Evolutionary conservation across 208 protist species (phyloP).

Genomic region (Trypanosoma mega): DNA sequence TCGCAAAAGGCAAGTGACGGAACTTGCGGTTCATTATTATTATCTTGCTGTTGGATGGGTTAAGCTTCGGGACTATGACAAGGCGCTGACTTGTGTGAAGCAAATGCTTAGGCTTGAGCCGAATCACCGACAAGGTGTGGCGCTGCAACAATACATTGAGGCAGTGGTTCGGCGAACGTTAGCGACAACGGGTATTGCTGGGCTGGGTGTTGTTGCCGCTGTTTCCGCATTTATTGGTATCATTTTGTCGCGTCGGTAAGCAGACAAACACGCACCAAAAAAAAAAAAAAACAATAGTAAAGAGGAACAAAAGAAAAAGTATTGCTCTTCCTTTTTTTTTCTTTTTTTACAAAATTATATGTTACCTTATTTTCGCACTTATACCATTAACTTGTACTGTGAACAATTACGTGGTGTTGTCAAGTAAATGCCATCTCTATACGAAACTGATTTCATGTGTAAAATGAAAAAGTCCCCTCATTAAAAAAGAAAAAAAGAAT

Average conservation of each 20-base stretch:
- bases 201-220: slow-evolving; percentile 28
- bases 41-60: slow-evolving; percentile 76
- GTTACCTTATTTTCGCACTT: slow-evolving; percentile 6
- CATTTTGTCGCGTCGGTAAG: slow-evolving; percentile 25
- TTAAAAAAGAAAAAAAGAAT: no score
- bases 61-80: slow-evolving; percentile 60
- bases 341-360: slow-evolving; percentile 6
- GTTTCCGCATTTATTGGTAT: slow-evolving; percentile 8
- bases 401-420: no score
- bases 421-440: no score
- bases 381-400: no score
- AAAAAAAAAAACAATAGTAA: neutral
- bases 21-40: slow-evolving; percentile 65
- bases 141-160: slow-evolving; percentile 47
- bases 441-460: no score
- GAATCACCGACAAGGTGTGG: slow-evolving; percentile 48
- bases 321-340: slow-evolving; percentile 15
- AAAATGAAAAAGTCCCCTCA: no score
- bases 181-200: slow-evolving; percentile 30
- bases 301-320: neutral
- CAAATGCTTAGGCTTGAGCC: slow-evolving; percentile 57
- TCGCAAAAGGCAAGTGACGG: slow-evolving; percentile 2
- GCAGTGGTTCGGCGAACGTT: slow-evolving; percentile 28
- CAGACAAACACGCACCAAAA: neutral
- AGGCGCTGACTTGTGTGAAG: slow-evolving; percentile 49